phyloP scores from a whole-genome alignment of 140 eudicot species.

The Erigeron philadelphicus region DNA sequence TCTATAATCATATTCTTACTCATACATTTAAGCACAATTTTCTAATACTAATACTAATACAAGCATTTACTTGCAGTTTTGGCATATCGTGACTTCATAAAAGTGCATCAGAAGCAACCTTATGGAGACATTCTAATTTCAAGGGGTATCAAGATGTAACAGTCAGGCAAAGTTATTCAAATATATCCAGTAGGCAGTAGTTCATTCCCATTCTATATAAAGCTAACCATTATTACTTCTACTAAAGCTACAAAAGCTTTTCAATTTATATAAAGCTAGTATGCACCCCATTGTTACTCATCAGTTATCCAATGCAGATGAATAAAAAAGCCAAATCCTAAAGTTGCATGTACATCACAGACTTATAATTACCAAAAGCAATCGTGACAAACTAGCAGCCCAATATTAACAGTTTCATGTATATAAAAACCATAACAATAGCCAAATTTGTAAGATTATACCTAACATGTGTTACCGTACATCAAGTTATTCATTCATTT shows the following conservation, averaged over 20 bases:
- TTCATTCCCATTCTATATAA: slow-evolving; percentile 7
- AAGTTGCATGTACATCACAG: too few relatives aligned
- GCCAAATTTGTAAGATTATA: too few relatives aligned
- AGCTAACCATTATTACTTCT: background rate
- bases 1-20: background rate
- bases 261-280: too few relatives aligned
- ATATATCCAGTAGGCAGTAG: background rate
- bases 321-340: too few relatives aligned
- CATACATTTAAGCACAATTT: background rate
- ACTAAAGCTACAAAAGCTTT: slow-evolving; percentile 1
- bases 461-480: too few relatives aligned
- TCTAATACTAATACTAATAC: background rate
- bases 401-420: too few relatives aligned
- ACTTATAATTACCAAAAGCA: too few relatives aligned
- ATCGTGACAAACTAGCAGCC: too few relatives aligned
- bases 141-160: slow-evolving; percentile 71
- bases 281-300: too few relatives aligned
- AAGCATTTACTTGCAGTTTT: slow-evolving; percentile 51
- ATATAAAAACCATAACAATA: too few relatives aligned
- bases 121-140: slow-evolving; percentile 73
- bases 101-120: slow-evolving; percentile 56
- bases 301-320: too few relatives aligned
- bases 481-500: too few relatives aligned
- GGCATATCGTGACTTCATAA: slow-evolving; percentile 53
- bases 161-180: background rate